A percentile compares a stretch with the other conserved stretches of the same genome.
Evolutionary conservation across 2,329 filamentous ascomycete species (phyloP).

Genomic region (Xylogone sp.): DNA sequence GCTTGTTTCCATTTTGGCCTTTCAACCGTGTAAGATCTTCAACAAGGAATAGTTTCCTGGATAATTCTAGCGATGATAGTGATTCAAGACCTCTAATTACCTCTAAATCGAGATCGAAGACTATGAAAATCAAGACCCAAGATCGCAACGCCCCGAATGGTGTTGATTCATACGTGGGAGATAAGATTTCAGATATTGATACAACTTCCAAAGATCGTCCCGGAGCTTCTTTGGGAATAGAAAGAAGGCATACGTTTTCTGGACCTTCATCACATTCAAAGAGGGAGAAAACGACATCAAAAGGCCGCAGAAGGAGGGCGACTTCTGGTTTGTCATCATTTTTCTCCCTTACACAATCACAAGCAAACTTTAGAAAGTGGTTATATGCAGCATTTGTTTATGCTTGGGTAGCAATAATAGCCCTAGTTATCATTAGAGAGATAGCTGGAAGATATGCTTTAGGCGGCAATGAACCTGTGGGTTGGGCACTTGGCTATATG

Average conservation of each 20-base stretch:
- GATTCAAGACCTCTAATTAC: neutral
- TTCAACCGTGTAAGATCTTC: neutral
- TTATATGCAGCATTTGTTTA: conserved; percentile 81
- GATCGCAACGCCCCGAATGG: neutral
- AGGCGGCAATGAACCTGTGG: conserved; percentile 72
- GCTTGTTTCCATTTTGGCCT: neutral
- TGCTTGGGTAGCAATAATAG: conserved; percentile 56
- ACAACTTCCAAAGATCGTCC: conserved; percentile 9
- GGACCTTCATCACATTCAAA: conserved; percentile 29
- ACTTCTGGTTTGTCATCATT: conserved; percentile 67
- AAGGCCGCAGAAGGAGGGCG: conserved; percentile 62
- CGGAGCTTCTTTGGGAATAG: conserved; percentile 32
- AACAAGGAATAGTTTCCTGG: neutral
- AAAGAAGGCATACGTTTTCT: conserved; percentile 50
- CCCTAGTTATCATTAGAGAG: conserved; percentile 67
- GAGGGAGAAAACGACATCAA: conserved; percentile 45
- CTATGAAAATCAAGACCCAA: neutral
- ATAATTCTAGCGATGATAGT: conserved; percentile 21
- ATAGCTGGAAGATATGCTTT: conserved; percentile 69
- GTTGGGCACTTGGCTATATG: conserved; percentile 89
- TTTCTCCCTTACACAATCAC: conserved; percentile 72
- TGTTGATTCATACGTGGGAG: conserved; percentile 12
- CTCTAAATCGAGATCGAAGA: neutral
- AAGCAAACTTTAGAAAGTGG: conserved; percentile 78
- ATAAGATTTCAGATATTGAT: conserved; percentile 3